Conservation (phyloP, 768 basidiomycete genomes). For the Royoungia palumana region DNA sequence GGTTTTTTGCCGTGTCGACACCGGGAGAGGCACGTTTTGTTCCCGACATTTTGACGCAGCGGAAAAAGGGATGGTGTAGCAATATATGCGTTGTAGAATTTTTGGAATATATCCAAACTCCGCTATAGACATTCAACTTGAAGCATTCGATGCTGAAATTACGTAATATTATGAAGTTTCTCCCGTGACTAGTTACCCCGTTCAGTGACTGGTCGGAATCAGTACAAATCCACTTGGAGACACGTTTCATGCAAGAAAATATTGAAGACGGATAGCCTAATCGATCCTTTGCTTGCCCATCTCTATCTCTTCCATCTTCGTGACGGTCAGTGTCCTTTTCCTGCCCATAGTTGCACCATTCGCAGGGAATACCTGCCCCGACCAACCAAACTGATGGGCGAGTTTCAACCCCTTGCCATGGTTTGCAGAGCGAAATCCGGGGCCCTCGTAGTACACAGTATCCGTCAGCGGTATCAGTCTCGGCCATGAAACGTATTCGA, state of each 20-base stretch:
- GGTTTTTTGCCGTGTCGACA: conserved; percentile 68
- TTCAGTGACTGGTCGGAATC: too few relatives aligned
- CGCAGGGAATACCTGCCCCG: conserved; percentile 37
- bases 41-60: conserved; percentile 32
- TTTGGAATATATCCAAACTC: conserved; percentile 29
- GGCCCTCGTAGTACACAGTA: conserved; percentile 83
- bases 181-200: too few relatives aligned
- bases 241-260: background rate
- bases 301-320: conserved; percentile 68
- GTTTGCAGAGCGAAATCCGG: conserved; percentile 75
- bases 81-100: conserved; percentile 13
- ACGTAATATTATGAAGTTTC: too few relatives aligned
- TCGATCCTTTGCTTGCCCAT: conserved; percentile 83
- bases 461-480: conserved; percentile 75
- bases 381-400: conserved; percentile 31
- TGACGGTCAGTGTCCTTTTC: conserved; percentile 32
- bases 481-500: conserved; percentile 96
- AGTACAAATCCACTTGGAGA: too few relatives aligned
- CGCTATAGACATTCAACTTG: too few relatives aligned
- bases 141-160: conserved; percentile 10
- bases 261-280: conserved; percentile 29
- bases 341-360: conserved; percentile 37
- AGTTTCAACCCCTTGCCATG: conserved; percentile 71
- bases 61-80: conserved; percentile 4
- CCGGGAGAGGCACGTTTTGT: conserved; percentile 82